Base-by-base conservation (phyloP, 129 eudicot genomes). In the Calendula officinalis region DNA sequence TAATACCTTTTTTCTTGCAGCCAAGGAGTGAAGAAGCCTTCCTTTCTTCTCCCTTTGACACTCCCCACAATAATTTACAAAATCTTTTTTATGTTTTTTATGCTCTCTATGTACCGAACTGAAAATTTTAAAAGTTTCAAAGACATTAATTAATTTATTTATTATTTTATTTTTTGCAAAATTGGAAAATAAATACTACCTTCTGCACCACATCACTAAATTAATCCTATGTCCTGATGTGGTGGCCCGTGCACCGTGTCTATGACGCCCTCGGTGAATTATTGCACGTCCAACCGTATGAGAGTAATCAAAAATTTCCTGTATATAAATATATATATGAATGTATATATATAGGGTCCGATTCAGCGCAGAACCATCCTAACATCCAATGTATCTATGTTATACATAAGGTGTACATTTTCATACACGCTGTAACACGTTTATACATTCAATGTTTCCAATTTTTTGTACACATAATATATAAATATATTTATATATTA, bases 171-270 rank as follows among this genome's bases (percentile, higher is more conserved):
- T 22, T 22, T 22, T 22, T 22, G 16, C 22, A 35, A 15, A 36
- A 13, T 11, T n/a, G 12, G 7, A 12, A 13, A 50, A 55, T 17
- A 5, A 16, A 43, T 66, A 91, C 98, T 66, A 91, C 98, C 98
- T 91, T 83, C 88, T 88, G 74, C 98, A 92, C 98, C 98, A 92
- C 62, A 92, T 39, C 15, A 92, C 57, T 61, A 88, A 77, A 73
- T 92, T 92, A 7, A 79, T 63, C 66, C 98, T 88, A 68, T 75
- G 74, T 38, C 98, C 98, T 12, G 84, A 67, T 51, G 89, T 88
- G 60, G 96, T 92, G 48, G 98, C 98, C 80, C 89, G 81, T 53
- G 96, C 98, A 81, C 96, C 96, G 79, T 92, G 98, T 33, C 96
- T 83, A 78, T 88, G 98, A 46, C 98, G 98, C 45, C 98, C 98